Percentiles rank a stretch among this genome's conserved stretches.
Evolutionary conservation across 2,329 filamentous ascomycete species (phyloP).

Genomic region (Aspergillus neotritici): DNA sequence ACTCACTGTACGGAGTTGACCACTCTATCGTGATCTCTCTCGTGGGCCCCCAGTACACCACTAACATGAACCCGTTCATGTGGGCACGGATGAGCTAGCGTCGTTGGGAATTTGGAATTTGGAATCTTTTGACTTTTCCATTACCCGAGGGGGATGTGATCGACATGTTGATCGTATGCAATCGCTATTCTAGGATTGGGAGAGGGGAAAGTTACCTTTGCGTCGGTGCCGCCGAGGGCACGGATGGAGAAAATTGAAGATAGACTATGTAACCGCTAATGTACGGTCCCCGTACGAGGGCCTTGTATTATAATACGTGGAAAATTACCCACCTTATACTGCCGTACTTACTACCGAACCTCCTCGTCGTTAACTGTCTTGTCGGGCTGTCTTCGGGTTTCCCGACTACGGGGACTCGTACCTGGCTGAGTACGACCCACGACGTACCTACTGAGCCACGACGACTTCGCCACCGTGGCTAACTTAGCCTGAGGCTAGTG

Average conservation of each 20-base stretch:
- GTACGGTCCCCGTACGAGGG: no score
- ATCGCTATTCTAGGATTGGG: constrained; percentile 6
- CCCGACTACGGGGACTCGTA: no score
- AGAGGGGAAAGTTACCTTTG: not conserved
- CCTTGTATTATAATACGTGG: no score
- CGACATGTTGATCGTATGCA: constrained; percentile 12
- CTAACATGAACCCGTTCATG: constrained; percentile 15
- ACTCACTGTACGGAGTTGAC: not conserved
- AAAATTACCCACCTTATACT: no score
- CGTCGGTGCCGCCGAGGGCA: constrained; percentile 1
- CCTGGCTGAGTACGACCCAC: no score
- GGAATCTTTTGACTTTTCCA: constrained; percentile 19
- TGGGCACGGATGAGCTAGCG: constrained; percentile 12
- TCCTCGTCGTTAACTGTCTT: no score
- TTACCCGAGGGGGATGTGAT: constrained; percentile 13
- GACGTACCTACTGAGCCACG: no score
- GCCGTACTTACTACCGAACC: no score
- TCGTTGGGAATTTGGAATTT: constrained; percentile 12
- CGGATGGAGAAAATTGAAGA: not conserved
- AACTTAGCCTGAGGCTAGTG: no score
- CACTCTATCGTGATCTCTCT: constrained; percentile 10
- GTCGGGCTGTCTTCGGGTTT: no score
- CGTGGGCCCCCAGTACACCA: constrained; percentile 15
- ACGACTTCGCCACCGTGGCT: no score
- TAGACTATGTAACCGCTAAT: no score